Base-by-base conservation (phyloP, 805 yeast genomes). In the Wickerhamiella siamensis region DNA sequence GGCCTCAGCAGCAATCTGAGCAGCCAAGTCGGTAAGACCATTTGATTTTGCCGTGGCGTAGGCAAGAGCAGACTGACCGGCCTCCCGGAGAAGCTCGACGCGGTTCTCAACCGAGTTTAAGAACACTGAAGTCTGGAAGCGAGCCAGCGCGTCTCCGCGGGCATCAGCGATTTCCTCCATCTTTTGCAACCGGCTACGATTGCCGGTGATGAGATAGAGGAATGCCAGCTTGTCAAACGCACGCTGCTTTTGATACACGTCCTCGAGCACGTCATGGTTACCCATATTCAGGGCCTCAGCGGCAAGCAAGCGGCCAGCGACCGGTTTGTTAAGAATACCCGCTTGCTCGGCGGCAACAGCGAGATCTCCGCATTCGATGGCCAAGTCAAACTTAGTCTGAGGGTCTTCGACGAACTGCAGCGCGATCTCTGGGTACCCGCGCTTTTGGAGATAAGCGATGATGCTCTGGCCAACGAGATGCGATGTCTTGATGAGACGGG, bases 381-480 rank as follows among this genome's bases (percentile, higher is more conserved):
- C 96, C 53, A 91, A 71, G 53, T 91, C 98, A 55, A 91, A 88
- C 62, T 95, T 75, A 33, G 96, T 83, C 60, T 87, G 95, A 4
- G 97, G 80, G 59, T 91, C 98, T 63, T 86, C 81, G 41, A 91
- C 98, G 57, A 91, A 93, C 62, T 88, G 96, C 47, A 91, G 70
- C 2, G 99, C 98, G 61, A 91, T 78, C 63, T 91, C 99, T 21
- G 98, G 97, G 59, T 80, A 88, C 2, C 98, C 99, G 57, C 83
- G 75, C 66, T 87, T 80, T 61, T 91, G 94, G 55, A 91, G 71
- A 60, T 88, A 91, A 3, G 93, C 91, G 59, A 91, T 87, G 57
- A 91, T 91, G 60, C 87, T 84, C 66, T 93, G 96, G 49, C 99
- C 99, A 40, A 91, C 98, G 57, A 91, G 71, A 55, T 83, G 86